Evolutionary conservation across 225 moss, liverwort and hornwort species (phyloP), one percentile per base, ranked within the genome.

Genomic region (Takakia lepidozioides): DNA sequence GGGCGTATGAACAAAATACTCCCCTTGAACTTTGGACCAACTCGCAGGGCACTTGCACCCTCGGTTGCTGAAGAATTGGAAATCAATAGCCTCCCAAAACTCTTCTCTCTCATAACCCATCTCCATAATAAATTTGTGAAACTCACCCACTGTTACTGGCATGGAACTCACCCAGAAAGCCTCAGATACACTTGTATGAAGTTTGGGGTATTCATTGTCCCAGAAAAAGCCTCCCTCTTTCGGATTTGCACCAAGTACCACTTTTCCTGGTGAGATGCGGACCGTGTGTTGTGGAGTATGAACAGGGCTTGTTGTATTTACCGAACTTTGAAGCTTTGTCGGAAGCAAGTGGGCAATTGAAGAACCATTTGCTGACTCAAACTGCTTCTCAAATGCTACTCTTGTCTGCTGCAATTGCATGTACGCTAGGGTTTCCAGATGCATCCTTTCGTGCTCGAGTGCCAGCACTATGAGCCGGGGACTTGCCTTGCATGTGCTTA

Each of bases 381-480:
- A 57, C 48, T 54, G 63, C 39, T 69, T 85, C 49, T 93, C 86
- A 28, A 88, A 88, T 4, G 38, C 47, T 13, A 47, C 17, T 27
- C 83, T 93, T 10, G 78, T 71, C 14, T 84, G 68, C 59, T 93
- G 93, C 0, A 80, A 78, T 1, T 78, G 76, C 93, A 93, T 88
- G 61, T 93, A 93, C 10, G 62, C 66, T 11, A 88, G 69, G 0
- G 93, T 93, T 54, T 93, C 93, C 41, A 83, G 49, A 36, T 93
- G 93, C 88, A 93, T 93, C 22, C 75, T 76, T 32, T 86, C 88
- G 29, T 93, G 93, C 54, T 93, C 93, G 9, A 88, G 52, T 10
- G 78, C 74, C 8, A 88, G 74, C 16, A 61, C 55, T 16, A 60
- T 5, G 9, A 83, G 68, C 3, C 61, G 48, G 3, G 61, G 32